Base-by-base conservation (phyloP, 495 filamentous ascomycete species). In the Hypoxylon intermedium region DNA sequence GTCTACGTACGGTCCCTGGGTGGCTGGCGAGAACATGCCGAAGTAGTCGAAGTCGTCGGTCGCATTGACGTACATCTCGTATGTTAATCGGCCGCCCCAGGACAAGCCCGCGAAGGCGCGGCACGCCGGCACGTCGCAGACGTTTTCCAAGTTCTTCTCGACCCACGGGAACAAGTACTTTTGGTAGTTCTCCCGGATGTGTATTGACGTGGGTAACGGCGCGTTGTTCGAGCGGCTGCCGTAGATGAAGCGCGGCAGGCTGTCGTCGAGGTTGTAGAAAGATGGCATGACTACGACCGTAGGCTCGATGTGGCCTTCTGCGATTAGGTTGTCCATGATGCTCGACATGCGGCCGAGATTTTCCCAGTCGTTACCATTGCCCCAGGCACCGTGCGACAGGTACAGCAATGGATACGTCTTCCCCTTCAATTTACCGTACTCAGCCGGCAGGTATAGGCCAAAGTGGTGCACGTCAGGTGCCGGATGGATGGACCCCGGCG, bases 51-150 rank as follows among this genome's bases (percentile, higher is more conserved):
- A 72, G 46, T 26, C 58, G 43, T 62, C 70, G 5, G 70, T 72
- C 7, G 70, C 70, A 47, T 72, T 70, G 30, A 69, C 65, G 57
- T 58, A 71, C 70, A 72, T 72, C 65, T 72, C 70, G 56, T 72
- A 71, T 40, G 70, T 58, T 3, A 72, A 60, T 1, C 69, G 62
- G 15, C 67, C 70, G 46, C 70, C 70, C 67, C 67, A 67, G 24
- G 58, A 65, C 9, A 72, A 40, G 3, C 70, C 70, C 21, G 70
- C 70, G 46, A 70, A 72, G 23, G 70, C 70, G 16, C 70, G 70
- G 28, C 70, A 71, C 16, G 48, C 46, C 5, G 70, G 55, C 38
- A 64, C 52, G 5, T 19, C 42, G 36, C 67, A 70, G 1, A 72
- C 70, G 11, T 37, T 37, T 6, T 67, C 26, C 7, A 53, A 48